A percentile compares a stretch with the other conserved stretches of the same genome.
These are phyloP conservation scores for Parietaria judaica DNA, from an alignment of 306 rosid species.

Conservation along the genomic window DNA sequence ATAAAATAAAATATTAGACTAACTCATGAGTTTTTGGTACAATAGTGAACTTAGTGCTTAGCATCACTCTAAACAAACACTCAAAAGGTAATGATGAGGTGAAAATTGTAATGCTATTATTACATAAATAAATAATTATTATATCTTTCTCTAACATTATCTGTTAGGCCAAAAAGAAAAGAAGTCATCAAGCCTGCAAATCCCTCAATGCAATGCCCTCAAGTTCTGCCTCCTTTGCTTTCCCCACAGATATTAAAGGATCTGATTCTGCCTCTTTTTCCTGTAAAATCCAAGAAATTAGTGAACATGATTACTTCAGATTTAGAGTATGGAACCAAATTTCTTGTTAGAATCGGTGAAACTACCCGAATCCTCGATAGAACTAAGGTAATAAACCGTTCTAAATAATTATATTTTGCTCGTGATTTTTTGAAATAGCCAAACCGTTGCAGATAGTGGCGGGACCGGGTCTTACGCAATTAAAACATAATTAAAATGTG, in stretches of 20 bases:
- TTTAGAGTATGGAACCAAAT: too few species aligned
- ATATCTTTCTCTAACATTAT: not conserved
- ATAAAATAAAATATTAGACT: too few species aligned
- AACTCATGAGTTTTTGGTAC: too few species aligned
- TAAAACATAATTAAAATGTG: too few species aligned
- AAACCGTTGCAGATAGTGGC: too few species aligned
- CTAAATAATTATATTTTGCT: too few species aligned
- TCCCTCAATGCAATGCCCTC: conserved; percentile 34
- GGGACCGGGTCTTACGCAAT: too few species aligned
- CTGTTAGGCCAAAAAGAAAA: too few species aligned
- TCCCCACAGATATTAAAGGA: conserved; percentile 54
- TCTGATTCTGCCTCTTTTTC: conserved; percentile 57
- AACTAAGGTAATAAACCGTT: too few species aligned
- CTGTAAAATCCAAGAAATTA: conserved; percentile 34
- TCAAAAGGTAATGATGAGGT: conserved; percentile 14
- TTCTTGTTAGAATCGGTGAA: too few species aligned
- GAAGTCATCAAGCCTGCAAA: conserved; percentile 34
- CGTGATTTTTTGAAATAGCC: too few species aligned
- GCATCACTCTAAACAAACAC: conserved; percentile 24
- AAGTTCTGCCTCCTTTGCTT: conserved; percentile 33
- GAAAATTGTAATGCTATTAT: conserved; percentile 25
- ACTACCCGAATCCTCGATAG: too few species aligned
- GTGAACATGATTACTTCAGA: not conserved
- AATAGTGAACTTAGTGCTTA: conserved; percentile 19
- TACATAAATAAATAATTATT: conserved; percentile 16